Evolutionary conservation across 2,329 filamentous ascomycete genomes (phyloP).

Genomic region (Neurospora sp.): DNA sequence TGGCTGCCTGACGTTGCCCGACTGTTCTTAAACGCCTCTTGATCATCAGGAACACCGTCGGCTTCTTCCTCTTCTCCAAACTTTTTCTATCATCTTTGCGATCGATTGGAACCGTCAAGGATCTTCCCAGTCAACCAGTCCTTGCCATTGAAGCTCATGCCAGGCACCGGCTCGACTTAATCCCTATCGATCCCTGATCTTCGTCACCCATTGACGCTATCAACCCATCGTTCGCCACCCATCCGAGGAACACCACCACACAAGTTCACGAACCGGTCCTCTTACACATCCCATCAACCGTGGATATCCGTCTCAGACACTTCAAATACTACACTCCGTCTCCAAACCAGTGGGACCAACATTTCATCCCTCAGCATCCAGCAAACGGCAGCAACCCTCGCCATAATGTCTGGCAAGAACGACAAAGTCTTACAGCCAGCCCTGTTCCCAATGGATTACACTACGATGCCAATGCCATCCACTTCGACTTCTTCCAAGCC

Average conservation of each 20-base stretch:
- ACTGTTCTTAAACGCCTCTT: conserved; percentile 1
- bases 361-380: background rate
- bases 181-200: background rate
- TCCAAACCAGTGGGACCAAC: background rate
- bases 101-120: background rate
- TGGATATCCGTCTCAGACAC: background rate
- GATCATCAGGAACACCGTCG: background rate
- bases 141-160: background rate
- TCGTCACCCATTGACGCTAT: background rate
- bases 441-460: background rate
- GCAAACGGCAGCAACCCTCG: background rate
- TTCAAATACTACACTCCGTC: background rate
- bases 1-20: background rate
- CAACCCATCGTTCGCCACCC: background rate
- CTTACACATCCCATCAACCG: background rate
- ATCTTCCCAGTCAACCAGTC: background rate
- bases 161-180: background rate
- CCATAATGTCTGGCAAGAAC: background rate
- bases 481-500: conserved; percentile 6
- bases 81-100: background rate
- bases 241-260: background rate
- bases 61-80: background rate
- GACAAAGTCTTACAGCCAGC: background rate
- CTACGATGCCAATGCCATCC: background rate
- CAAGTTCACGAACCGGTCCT: background rate